Percentiles rank a stretch among this genome's conserved stretches.
These are phyloP conservation scores for Cymbidium sinense DNA, from an alignment of 106 monocot species.

Conservation along the genomic window DNA sequence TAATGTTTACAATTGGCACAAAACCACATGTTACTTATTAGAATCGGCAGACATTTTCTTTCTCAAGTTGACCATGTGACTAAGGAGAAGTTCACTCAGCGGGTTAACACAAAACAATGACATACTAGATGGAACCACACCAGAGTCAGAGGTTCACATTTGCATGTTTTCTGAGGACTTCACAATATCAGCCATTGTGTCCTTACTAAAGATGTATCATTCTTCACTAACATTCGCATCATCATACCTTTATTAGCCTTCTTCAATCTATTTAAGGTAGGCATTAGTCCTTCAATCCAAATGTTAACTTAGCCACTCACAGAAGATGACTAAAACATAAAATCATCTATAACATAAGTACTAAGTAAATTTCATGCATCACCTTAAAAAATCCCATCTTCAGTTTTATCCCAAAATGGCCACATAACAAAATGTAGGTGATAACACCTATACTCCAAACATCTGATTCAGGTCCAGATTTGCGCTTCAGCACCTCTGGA, in stretches of 20 bases:
- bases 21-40: too few relatives aligned
- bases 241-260: neutral
- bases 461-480: constrained; percentile 92
- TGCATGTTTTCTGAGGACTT: neutral
- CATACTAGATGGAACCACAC: neutral
- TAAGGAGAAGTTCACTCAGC: neutral
- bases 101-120: neutral
- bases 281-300: neutral
- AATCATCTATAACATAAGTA: neutral
- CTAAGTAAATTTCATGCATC: neutral
- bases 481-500: constrained; percentile 83
- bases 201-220: neutral
- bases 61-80: too few relatives aligned
- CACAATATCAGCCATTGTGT: neutral
- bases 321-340: neutral
- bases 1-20: too few relatives aligned
- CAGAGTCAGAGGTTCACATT: neutral
- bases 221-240: neutral
- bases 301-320: neutral
- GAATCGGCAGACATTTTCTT: too few relatives aligned
- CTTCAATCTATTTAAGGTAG: neutral
- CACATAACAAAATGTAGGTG: constrained; percentile 93
- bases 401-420: constrained; percentile 96
- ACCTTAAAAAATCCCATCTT: constrained; percentile 96
- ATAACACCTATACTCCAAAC: constrained; percentile 99